Conservation (phyloP, 2,329 filamentous ascomycete species). For the Diplodia corticola region DNA sequence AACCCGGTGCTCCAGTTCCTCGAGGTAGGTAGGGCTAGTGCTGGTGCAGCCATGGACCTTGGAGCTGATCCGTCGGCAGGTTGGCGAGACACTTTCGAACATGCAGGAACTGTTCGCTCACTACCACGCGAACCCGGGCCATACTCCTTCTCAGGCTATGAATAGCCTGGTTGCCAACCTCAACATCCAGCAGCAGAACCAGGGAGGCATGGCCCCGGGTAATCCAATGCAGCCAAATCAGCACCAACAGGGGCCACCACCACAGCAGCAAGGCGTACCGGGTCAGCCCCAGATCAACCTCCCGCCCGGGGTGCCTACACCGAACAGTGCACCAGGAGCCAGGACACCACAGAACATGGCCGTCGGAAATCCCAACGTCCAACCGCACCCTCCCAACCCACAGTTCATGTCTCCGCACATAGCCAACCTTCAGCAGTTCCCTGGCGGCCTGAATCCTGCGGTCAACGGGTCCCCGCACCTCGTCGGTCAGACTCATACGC, state of each 20-base stretch:
- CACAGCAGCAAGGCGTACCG: constrained; percentile 25
- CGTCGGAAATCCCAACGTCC: constrained; percentile 31
- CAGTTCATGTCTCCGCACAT: constrained; percentile 61
- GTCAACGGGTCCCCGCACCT: constrained; percentile 53
- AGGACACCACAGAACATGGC: constrained; percentile 32
- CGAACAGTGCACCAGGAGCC: constrained; percentile 33
- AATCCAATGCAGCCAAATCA: constrained; percentile 13
- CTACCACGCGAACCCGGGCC: constrained; percentile 53
- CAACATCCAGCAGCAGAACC: constrained; percentile 31
- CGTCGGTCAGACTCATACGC: constrained; percentile 43
- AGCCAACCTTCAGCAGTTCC: constrained; percentile 45
- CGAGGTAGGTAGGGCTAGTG: constrained; percentile 50
- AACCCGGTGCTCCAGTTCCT: constrained; percentile 60
- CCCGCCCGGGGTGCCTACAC: constrained; percentile 28
- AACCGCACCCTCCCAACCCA: constrained; percentile 33
- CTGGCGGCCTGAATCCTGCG: constrained; percentile 49
- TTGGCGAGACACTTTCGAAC: constrained; percentile 64
- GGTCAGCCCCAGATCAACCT: constrained; percentile 26
- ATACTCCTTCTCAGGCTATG: constrained; percentile 58
- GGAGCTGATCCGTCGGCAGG: constrained; percentile 45
- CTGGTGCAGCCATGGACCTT: background rate
- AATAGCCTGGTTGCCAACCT: constrained; percentile 52
- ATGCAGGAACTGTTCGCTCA: constrained; percentile 63
- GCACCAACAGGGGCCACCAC: constrained; percentile 24
- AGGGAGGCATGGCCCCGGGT: constrained; percentile 23